Evolutionary conservation across 352 stramenopile species (phyloP), one percentile per base, ranked within the genome.

Genomic region (Globisporangium radiosum): DNA sequence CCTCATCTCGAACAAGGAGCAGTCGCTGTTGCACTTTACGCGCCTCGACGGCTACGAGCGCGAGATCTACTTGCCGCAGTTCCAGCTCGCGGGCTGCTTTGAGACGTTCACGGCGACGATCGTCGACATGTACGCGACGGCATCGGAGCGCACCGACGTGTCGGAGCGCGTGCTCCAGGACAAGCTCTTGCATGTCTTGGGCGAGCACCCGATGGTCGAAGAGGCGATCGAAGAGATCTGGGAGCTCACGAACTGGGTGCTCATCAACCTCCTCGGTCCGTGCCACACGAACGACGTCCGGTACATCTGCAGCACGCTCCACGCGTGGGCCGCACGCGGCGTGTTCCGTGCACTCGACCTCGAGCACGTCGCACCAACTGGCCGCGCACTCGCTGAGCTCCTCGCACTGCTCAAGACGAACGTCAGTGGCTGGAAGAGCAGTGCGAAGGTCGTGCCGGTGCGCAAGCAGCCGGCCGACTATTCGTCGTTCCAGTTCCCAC

Each of bases 11-110:
- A 93, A 91, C 58, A 86, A 81, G 19, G 86, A 95, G 63, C 88
- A 92, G 42, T 73, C 61, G 68, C 78, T 98, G 53, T 78, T 99
- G 38, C 96, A 97, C 59, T 99, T 99, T 70, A 96, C 98, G 60
- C 88, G 95, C 38, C 88, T 97, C 33, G 87, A 97, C 57, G 92
- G 94, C 1, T 98, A 99, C 70, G 95, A 95, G 66, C 96, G 98
- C 57, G 94, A 98, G 47, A 98, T 99, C 63, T 99, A 99, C 65
- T 68, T 99, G 45, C 97, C 97, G 19, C 92, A 98, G 51, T 99
- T 99, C 68, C 96, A 99, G 65, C 92, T 98, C 13, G 97, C 96
- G 10, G 97, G 97, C 15, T 97, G 93, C 57, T 97, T 99, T 17
- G 96, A 99, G 67, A 85, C 84, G 38, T 96, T 96, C 48, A 92